Percentiles rank a stretch among this genome's conserved stretches.
These are phyloP conservation scores for Stropharia rugosoannulata DNA, from an alignment of 768 basidiomycete genomes.

Conservation along the genomic window DNA sequence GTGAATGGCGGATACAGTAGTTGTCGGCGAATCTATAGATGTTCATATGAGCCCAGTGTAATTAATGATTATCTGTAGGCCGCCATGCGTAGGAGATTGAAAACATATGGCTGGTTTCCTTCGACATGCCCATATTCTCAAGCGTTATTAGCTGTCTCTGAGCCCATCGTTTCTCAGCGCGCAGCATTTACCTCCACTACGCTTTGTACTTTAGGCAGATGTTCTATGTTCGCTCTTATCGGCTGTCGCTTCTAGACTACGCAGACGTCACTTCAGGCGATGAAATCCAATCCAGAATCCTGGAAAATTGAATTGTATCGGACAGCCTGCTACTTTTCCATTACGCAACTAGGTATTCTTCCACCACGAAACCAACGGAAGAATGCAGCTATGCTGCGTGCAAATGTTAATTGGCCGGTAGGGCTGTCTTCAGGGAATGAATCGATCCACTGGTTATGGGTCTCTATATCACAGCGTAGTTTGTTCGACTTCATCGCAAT, in stretches of 20 bases:
- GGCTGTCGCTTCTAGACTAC: background rate
- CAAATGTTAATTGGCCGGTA: background rate
- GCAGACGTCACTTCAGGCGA: too few species aligned
- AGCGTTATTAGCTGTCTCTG: too few species aligned
- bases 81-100: background rate
- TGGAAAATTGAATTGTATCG: background rate
- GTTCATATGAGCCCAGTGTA: background rate
- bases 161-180: too few species aligned
- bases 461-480: background rate
- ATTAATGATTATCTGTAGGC: background rate
- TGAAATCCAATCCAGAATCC: background rate
- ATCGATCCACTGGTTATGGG: background rate
- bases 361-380: background rate
- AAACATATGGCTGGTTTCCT: too few species aligned
- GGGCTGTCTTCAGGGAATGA: background rate
- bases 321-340: background rate
- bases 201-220: too few species aligned
- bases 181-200: too few species aligned
- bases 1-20: background rate
- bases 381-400: background rate
- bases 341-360: background rate
- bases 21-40: background rate
- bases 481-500: constrained; percentile 23
- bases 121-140: too few species aligned
- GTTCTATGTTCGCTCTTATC: too few species aligned